Evolutionary conservation across 192 early-diverging fungal species (phyloP), one percentile per base, ranked within the genome.

Genomic region (Linderina pennispora): DNA sequence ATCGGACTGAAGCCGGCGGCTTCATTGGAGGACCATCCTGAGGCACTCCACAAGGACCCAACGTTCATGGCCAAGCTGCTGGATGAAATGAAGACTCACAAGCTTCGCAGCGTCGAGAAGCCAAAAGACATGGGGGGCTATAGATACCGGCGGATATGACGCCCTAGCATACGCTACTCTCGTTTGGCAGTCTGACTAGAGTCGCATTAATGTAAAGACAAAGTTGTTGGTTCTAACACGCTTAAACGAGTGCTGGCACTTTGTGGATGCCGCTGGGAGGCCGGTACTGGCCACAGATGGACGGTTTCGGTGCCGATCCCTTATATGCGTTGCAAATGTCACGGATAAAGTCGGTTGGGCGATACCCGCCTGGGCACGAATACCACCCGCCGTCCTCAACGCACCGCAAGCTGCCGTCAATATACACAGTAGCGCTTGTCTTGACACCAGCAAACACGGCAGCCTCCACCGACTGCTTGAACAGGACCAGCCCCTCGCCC

Each of bases 301-400:
- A 62, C 3, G 65, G 65, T 1, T 43, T 50, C 11, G 58, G 58
- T 0, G 32, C 37, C 0, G 55, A 45, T 19, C 59, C 59, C 40
- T 58, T 58, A 39, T 65, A 65, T 1, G 68, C 68, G 9, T 42
- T 50, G 23, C 68, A 72, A 3, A 72, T 72, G 34, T 72, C 68
- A 36, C 68, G 62, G 34, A 65, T 61, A 54, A 72, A 72, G 21
- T 72, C 68, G 18, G 21, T 23, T 2, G 62, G 45, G 4, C 25
- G 14, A 25, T 72, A 50, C 17, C 68, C 68, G 1, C 62, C 62
- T 4, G 43, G 45, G 25, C 63, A 59, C 8, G 51, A 47, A 34
- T 54, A 57, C 77, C 72, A 79, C 2, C 76, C 79, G n/a, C 66
- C 67, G 45, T 87, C 84, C 20, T 77, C 55, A 2, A 84, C 76